Evolutionary conservation across 352 stramenopile species (phyloP).

Genomic region (Globisporangium canariense): DNA sequence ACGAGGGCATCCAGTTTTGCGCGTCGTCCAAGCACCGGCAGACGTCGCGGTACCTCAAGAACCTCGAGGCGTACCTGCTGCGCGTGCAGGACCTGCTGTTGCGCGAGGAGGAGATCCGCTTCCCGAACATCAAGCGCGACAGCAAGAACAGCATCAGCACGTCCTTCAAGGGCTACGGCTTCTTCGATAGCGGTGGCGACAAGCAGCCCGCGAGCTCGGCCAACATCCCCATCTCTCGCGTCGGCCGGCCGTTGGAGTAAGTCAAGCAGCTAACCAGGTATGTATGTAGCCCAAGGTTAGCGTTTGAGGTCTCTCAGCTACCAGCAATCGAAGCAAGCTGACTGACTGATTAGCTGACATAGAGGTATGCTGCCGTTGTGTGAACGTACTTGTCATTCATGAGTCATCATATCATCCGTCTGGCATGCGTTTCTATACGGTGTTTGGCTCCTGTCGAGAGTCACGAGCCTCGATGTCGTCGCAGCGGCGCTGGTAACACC

Average conservation of each 20-base stretch:
- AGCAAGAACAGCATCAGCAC: constrained; percentile 28
- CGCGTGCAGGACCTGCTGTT: constrained; percentile 75
- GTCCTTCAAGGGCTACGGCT: constrained; percentile 75
- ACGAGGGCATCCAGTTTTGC: constrained; percentile 90
- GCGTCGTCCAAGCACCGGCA: constrained; percentile 80
- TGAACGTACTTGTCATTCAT: too few species aligned
- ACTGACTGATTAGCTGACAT: too few species aligned
- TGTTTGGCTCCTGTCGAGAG: too few species aligned
- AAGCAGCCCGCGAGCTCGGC: constrained; percentile 2
- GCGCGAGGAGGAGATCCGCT: constrained; percentile 74
- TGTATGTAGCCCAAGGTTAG: neutral
- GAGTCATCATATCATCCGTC: too few species aligned
- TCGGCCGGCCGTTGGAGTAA: constrained; percentile 12
- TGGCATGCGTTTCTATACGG: too few species aligned
- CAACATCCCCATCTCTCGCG: constrained; percentile 11
- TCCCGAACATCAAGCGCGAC: constrained; percentile 61
- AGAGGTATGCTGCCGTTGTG: too few species aligned
- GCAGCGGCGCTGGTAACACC: too few species aligned
- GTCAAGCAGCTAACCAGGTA: too few species aligned
- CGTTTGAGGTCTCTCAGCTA: too few species aligned
- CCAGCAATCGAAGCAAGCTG: too few species aligned
- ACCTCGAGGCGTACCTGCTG: constrained; percentile 77
- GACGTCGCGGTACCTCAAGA: constrained; percentile 80
- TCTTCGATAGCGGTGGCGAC: constrained; percentile 52
- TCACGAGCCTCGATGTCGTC: too few species aligned